phyloP scores from a whole-genome alignment of 768 basidiomycete species.

The Xerocomellus chrysenteron region DNA sequence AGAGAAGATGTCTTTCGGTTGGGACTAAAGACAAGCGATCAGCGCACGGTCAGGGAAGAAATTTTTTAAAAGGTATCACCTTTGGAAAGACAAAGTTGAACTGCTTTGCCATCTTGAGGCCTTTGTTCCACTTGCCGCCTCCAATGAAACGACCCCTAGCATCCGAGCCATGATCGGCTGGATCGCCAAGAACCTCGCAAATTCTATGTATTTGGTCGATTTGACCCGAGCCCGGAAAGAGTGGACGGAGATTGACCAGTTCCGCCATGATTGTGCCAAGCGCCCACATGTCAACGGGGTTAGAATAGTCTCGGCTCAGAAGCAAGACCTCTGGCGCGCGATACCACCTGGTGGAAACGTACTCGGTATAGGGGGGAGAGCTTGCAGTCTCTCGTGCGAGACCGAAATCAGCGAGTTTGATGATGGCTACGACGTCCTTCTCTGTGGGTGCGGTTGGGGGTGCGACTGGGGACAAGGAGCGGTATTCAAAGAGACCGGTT shows the following conservation, averaged over 20 bases:
- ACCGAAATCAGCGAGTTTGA: slow-evolving; percentile 98
- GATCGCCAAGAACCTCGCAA: slow-evolving; percentile 92
- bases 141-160: slow-evolving; percentile 66
- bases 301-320: slow-evolving; percentile 88
- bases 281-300: slow-evolving; percentile 99
- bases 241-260: slow-evolving; percentile 87
- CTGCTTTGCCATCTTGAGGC: slow-evolving; percentile 81
- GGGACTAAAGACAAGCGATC: slow-evolving; percentile 42
- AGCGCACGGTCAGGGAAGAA: not conserved
- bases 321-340: slow-evolving; percentile 96
- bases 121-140: slow-evolving; percentile 85
- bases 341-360: slow-evolving; percentile 99
- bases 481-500: slow-evolving; percentile 91
- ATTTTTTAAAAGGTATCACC: slow-evolving; percentile 42
- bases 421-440: slow-evolving; percentile 92
- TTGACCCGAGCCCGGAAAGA: slow-evolving; percentile 93
- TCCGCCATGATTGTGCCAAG: slow-evolving; percentile 98
- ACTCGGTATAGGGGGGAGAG: slow-evolving; percentile 94
- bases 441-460: slow-evolving; percentile 67
- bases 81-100: slow-evolving; percentile 89
- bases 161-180: slow-evolving; percentile 80
- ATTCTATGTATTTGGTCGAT: slow-evolving; percentile 91
- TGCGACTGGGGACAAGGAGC: slow-evolving; percentile 69
- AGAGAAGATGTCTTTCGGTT: slow-evolving; percentile 63
- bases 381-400: slow-evolving; percentile 88